Evolutionary conservation across 257 asterid species (phyloP).

Genomic region (Nicotiana tomentosiformis): DNA sequence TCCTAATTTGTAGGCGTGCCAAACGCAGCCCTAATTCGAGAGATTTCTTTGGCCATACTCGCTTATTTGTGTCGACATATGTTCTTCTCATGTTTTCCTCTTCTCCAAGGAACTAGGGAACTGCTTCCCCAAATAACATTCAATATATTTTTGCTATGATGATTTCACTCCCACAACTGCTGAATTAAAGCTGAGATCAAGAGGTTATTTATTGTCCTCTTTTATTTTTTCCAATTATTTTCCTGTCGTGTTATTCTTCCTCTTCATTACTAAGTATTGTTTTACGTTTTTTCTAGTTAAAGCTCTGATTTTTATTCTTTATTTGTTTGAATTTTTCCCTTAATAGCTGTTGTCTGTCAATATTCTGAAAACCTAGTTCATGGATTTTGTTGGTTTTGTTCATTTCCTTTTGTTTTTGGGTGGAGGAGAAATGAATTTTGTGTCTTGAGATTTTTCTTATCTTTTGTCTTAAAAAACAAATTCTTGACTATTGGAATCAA

Average conservation of each 20-base stretch:
- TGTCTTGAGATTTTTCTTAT: neutral
- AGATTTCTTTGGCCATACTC: conserved; percentile 10
- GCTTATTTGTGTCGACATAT: neutral
- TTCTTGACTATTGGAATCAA: neutral
- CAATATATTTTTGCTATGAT: too few relatives aligned
- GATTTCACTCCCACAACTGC: conserved; percentile 1
- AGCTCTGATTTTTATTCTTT: neutral
- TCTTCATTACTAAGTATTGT: neutral
- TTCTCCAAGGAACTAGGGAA: conserved; percentile 37
- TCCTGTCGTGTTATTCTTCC: neutral
- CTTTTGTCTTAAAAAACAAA: neutral
- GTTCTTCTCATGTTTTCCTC: conserved; percentile 21
- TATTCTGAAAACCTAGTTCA: neutral
- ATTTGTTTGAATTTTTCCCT: neutral
- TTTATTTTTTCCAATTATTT: neutral
- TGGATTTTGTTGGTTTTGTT: neutral
- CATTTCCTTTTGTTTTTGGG: neutral
- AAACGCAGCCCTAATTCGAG: conserved; percentile 32
- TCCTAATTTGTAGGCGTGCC: neutral
- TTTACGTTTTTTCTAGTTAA: neutral
- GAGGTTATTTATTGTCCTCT: conserved; percentile 8
- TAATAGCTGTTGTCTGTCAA: neutral
- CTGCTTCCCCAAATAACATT: neutral
- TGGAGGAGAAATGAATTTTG: neutral
- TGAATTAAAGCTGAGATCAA: conserved; percentile 18